Base-by-base conservation (phyloP, 805 yeast species). In the Metschnikowia reukaufii region DNA sequence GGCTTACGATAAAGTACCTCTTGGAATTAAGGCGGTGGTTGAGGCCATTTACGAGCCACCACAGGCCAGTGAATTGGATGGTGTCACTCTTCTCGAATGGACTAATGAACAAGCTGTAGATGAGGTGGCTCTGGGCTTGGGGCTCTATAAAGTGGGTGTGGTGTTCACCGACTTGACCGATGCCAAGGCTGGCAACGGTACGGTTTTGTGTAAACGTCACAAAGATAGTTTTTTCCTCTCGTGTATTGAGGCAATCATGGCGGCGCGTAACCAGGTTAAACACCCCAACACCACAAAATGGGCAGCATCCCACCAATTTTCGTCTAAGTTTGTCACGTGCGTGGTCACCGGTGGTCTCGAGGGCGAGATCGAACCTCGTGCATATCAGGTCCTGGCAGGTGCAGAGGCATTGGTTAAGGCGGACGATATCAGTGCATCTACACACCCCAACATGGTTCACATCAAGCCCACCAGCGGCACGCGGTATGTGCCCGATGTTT, bases 11-110 rank as follows among this genome's bases (percentile, higher is more conserved):
- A 77, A 83, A 57, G 94, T 87, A 1, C 99, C 99, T 1, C 70
- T 94, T 21, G 99, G 99, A 1, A 83, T 90, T 46, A 92, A 91
- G 64, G 97, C 96, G 1, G 88, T 86, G 36, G 97, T 94, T 1
- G 94, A 92, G 58, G 92, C 95, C 2, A 89, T 94, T 19, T 88
- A 86, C 66, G 99, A 94, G 62, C 95, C 97, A 0, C 86, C 95
- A 6, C 99, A 94, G 65, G 70, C 76, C 2, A 91, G 86, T 55
- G 96, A 86, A 56, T 77, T 80, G 42, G 99, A 94, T 66, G 97
- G 98, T 0, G 59, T 94, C 17, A 78, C 88, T 0, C 64, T 80
- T 39, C 68, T 76, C 39, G 61, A 63, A 1, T 89, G 78, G 78
- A 83, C 78, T 29, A 78, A 79, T 36, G 83, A 83, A 47, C 61